These are phyloP conservation scores for Hyphopichia burtonii DNA, from an alignment of 1,139 yeast genomes.

Conservation along the genomic window DNA sequence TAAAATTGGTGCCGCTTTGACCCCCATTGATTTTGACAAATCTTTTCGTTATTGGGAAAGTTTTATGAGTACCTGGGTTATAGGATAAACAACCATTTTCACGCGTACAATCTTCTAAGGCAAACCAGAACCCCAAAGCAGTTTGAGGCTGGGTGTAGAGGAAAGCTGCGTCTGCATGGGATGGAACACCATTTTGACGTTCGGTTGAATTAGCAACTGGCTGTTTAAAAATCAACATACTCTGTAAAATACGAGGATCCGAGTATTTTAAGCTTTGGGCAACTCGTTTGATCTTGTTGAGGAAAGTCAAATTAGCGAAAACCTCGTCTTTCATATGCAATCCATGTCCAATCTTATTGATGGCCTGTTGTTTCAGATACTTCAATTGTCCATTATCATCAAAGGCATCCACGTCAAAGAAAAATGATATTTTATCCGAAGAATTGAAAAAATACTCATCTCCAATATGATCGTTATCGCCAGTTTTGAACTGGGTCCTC, in stretches of 20 bases:
- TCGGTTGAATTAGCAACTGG: conserved; percentile 31
- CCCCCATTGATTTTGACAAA: conserved; percentile 56
- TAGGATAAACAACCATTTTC: conserved; percentile 71
- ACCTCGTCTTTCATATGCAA: conserved; percentile 54
- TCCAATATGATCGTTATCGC: conserved; percentile 65
- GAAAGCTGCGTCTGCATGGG: conserved; percentile 77
- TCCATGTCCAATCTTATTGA: conserved; percentile 82
- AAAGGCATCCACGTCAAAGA: conserved; percentile 74
- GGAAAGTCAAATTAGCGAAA: conserved; percentile 53
- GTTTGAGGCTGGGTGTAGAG: conserved; percentile 69
- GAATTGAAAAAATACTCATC: conserved; percentile 71
- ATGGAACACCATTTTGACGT: conserved; percentile 69
- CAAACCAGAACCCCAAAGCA: conserved; percentile 83
- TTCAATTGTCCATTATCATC: conserved; percentile 48
- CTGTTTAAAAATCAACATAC: conserved; percentile 80
- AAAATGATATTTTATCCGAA: conserved; percentile 65
- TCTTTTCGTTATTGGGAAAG: conserved; percentile 57
- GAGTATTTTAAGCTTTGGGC: conserved; percentile 52
- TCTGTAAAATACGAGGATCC: conserved; percentile 74
- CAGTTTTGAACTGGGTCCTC: conserved; percentile 67
- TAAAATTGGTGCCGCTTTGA: conserved; percentile 52
- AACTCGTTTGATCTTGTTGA: conserved; percentile 48
- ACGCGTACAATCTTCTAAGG: conserved; percentile 69
- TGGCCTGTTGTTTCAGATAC: conserved; percentile 54
- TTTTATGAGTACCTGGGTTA: conserved; percentile 73